These are phyloP conservation scores for Xylariaceae sp. DNA, from an alignment of 2,329 filamentous ascomycete species.

Conservation along the genomic window DNA sequence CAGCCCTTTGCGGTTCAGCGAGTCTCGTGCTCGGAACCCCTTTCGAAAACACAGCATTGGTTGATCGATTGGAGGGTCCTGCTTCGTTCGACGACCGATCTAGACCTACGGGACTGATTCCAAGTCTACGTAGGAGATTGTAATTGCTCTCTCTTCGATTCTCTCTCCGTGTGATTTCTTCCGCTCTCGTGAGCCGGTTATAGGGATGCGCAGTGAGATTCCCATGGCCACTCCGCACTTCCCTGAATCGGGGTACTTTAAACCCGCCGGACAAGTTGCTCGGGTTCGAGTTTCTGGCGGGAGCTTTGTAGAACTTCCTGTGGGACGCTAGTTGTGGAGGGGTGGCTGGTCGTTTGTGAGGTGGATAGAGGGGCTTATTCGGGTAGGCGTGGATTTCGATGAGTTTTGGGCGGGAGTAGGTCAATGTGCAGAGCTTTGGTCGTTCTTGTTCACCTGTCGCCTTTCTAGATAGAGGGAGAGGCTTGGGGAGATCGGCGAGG, in stretches of 20 bases:
- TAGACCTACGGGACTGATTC: no score
- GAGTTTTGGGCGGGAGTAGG: constrained; percentile 19
- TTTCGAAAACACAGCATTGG: no score
- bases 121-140: no score
- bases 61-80: no score
- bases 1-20: no score
- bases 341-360: constrained; percentile 13
- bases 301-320: constrained; percentile 5
- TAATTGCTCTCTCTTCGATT: no score
- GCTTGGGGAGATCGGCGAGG: constrained; percentile 26
- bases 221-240: constrained; percentile 19
- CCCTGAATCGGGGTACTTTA: constrained; percentile 16
- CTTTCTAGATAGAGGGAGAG: background rate
- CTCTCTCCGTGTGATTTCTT: no score
- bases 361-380: constrained; percentile 22
- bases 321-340: constrained; percentile 14
- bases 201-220: constrained; percentile 20
- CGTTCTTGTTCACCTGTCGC: background rate
- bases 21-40: no score
- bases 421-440: background rate
- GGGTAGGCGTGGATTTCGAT: constrained; percentile 29
- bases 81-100: no score
- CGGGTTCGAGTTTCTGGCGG: constrained; percentile 3
- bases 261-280: constrained; percentile 2
- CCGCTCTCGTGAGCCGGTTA: no score